Base-by-base conservation (phyloP, 805 yeast genomes). In the Saturnispora halmiae region DNA sequence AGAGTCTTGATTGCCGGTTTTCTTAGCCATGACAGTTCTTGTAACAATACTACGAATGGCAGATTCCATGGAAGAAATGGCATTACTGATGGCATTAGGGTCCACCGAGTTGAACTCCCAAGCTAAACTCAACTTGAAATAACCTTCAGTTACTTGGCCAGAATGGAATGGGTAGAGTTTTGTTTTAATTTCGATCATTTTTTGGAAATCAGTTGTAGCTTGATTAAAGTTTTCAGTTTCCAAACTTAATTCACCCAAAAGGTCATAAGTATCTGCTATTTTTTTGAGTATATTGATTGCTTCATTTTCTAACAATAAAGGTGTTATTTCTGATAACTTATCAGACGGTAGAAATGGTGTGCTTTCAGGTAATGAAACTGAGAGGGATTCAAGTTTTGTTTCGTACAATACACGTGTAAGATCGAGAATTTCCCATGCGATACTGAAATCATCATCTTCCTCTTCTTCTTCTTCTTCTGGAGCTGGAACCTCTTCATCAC, bases 221-320 rank as follows among this genome's bases (percentile, higher is more conserved):
- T 85, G 94, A 13, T 66, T 61, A 58, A 87, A 87, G 59, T 85
- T 84, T 51, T 90, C 96, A 2, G 92, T 75, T 55, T 90, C 98
- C 33, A 88, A 66, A 0, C 95, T 80, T 8, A 88, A 82, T 55
- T 90, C 96, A 25, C 97, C 97, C 14, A 87, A 66, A 9, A 88
- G 60, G 53, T 82, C 88, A 55, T 78, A 82, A 1, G 79, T 73
- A 42, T 84, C 88, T 0, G 88, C 77, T 18, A 87, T 63, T 47
- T 76, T 82, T 50, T 68, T 65, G 42, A 69, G 62, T 20, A 69
- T 47, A 10, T 45, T 40, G 14, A 28, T 14, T 13, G 40, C 20
- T 3, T 16, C 21, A 6, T 40, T 34, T 20, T 30, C 21, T 6
- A 14, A n/a, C 9, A 34, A 20, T 14, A 20, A 29, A 9, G 27